Base-by-base conservation (phyloP, 352 stramenopile species). In the Globisporangium spinosum region DNA sequence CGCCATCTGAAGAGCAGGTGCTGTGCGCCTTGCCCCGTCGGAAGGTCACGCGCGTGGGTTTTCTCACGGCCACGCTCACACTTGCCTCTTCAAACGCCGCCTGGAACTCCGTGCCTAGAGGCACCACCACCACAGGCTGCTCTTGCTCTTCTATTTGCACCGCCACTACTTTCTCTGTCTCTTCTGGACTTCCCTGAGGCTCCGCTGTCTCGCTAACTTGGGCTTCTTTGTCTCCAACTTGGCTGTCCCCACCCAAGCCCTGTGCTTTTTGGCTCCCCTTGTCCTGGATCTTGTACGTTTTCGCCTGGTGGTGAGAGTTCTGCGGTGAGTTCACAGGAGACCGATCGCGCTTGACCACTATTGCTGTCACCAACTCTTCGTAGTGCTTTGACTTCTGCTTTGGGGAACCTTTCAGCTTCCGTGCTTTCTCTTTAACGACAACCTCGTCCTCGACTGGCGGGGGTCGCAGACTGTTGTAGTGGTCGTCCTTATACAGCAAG, bases 401-500 rank as follows among this genome's bases (percentile, higher is more conserved):
- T 35, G 22, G 43, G 34, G 34, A 45, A 20, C 38, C 13, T 5
- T 6, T 17, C 47, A 25, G 0, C 20, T 10, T 22, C 9, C 1
- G 43, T 0, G 20, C 12, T 20, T 8, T 49, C 13, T 13, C 17
- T 22, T 57, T 45, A 9, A 9, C 17, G 4, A 35, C 25, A 25
- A 25, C 20, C 34, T 70, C n/a, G 17, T 55, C 47, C 20, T 61
- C 29, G 8, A 25, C 20, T 0, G 35, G 35, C 3, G 51, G 59
- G 1, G 77, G 71, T 6, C 72, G 76, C 3, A 87, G 61, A 68
- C 79, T 87, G n/a, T 70, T 80, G 76, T 87, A 87, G 70, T 87
- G 79, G 40, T 84, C 67, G 53, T 74, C 59, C 54, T 75, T 82
- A 64, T 70, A 84, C n/a, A 87, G 74, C 43, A 87, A 51, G 45